Evolutionary conservation across 345 rosid genomes (phyloP).

Genomic region (Pistacia atlantica): DNA sequence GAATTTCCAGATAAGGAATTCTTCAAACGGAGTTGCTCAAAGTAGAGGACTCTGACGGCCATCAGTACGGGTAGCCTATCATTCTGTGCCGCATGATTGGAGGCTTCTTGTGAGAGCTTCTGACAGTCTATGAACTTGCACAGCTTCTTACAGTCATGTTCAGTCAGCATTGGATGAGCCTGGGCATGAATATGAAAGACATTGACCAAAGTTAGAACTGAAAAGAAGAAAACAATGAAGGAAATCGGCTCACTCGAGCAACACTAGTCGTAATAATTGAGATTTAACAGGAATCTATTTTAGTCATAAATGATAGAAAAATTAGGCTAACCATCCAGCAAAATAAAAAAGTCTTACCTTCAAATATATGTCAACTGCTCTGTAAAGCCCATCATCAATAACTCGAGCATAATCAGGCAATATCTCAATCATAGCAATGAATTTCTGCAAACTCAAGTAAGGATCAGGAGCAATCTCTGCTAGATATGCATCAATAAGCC

Average conservation of each 20-base stretch:
- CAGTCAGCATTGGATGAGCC: slow-evolving; percentile 69
- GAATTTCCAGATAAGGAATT: slow-evolving; percentile 58
- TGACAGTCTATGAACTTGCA: slow-evolving; percentile 73
- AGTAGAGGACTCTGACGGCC: slow-evolving; percentile 62
- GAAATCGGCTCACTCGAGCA: too few relatives aligned
- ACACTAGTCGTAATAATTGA: too few relatives aligned
- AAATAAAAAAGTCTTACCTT: slow-evolving; percentile 46
- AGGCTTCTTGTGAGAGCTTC: slow-evolving; percentile 61
- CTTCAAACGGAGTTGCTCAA: slow-evolving; percentile 72
- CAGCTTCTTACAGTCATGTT: slow-evolving; percentile 61
- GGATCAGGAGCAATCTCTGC: slow-evolving; percentile 92
- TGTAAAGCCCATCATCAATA: slow-evolving; percentile 77
- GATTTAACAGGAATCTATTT: too few relatives aligned
- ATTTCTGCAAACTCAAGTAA: slow-evolving; percentile 64
- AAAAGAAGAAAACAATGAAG: not conserved
- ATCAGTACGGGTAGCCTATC: slow-evolving; percentile 65
- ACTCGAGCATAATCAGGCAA: slow-evolving; percentile 80
- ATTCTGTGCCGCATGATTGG: slow-evolving; percentile 64
- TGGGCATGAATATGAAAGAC: slow-evolving; percentile 17
- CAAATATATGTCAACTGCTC: slow-evolving; percentile 79
- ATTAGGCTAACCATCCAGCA: not conserved
- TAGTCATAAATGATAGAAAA: too few relatives aligned
- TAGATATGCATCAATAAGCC: slow-evolving; percentile 75
- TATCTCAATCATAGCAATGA: slow-evolving; percentile 66
- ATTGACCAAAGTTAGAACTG: not conserved